Conservation (phyloP, 2,329 filamentous ascomycete species). For the Colletotrichum abscissum region DNA sequence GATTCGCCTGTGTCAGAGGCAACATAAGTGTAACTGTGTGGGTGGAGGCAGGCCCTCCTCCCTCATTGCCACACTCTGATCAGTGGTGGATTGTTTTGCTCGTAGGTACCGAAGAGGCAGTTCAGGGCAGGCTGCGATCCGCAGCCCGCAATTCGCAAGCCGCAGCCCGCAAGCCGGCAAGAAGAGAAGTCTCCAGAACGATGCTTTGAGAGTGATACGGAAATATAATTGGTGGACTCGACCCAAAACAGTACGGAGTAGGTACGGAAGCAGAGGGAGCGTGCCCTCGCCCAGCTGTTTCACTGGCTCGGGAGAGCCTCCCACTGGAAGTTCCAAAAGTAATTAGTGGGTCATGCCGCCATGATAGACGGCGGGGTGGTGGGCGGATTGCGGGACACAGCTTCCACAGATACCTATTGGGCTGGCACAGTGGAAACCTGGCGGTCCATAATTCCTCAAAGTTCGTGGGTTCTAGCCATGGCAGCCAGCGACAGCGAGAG, state of each 20-base stretch:
- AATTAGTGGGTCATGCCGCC: background rate
- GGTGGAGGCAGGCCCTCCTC: background rate
- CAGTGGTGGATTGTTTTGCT: background rate
- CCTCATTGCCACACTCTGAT: background rate
- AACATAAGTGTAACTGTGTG: background rate
- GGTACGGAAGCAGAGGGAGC: background rate
- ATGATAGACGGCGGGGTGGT: background rate
- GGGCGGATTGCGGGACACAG: no score
- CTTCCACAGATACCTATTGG: no score
- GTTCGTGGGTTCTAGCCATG: no score
- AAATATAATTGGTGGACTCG: constrained; percentile 18
- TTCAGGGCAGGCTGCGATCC: background rate
- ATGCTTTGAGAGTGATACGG: no score
- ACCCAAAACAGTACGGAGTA: background rate
- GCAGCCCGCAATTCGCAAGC: no score
- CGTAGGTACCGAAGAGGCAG: background rate
- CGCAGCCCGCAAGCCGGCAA: background rate
- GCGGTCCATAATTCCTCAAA: no score
- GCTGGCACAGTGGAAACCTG: no score
- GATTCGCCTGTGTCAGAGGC: background rate
- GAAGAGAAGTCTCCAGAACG: background rate
- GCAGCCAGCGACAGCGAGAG: no score
- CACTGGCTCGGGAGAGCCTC: constrained; percentile 28
- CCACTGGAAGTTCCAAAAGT: background rate
- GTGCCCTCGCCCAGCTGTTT: constrained; percentile 18